phyloP scores from a whole-genome alignment of 1,139 yeast species.

The Scheffersomyces quercinus region DNA sequence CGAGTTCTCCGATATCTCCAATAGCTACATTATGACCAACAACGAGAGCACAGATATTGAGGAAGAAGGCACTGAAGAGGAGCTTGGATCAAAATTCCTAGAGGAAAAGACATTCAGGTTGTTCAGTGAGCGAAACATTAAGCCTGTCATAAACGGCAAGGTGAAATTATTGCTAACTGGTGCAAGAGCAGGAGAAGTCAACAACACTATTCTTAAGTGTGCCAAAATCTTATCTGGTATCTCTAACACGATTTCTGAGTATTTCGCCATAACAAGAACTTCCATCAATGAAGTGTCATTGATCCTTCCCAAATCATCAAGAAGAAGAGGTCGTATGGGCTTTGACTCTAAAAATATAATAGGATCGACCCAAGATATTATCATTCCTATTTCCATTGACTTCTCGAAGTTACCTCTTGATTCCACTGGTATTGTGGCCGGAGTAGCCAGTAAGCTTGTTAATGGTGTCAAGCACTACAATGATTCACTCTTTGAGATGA shows the following conservation, averaged over 20 bases:
- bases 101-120: slow-evolving; percentile 38
- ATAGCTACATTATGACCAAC: slow-evolving; percentile 26
- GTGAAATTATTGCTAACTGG: slow-evolving; percentile 59
- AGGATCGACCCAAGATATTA: slow-evolving; percentile 59
- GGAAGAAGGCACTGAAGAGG: slow-evolving; percentile 2
- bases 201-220: slow-evolving; percentile 37
- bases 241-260: slow-evolving; percentile 38
- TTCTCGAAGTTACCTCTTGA: slow-evolving; percentile 58
- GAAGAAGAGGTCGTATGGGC: slow-evolving; percentile 37
- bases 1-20: slow-evolving; percentile 43
- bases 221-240: slow-evolving; percentile 28
- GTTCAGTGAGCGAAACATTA: slow-evolving; percentile 42
- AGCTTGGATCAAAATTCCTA: slow-evolving; percentile 9
- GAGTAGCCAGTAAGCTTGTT: slow-evolving; percentile 55
- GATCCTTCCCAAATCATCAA: slow-evolving; percentile 49
- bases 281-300: slow-evolving; percentile 56
- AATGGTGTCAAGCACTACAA: slow-evolving; percentile 26
- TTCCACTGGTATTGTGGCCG: slow-evolving; percentile 68
- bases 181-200: slow-evolving; percentile 53
- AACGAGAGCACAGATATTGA: background rate
- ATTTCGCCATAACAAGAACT: slow-evolving; percentile 61
- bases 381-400: slow-evolving; percentile 60
- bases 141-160: slow-evolving; percentile 44
- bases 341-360: slow-evolving; percentile 45
- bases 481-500: slow-evolving; percentile 47